Evolutionary conservation across 2,329 filamentous ascomycete genomes (phyloP), one percentile per base, ranked within the genome.

Genomic region (Falciphora oryzae): DNA sequence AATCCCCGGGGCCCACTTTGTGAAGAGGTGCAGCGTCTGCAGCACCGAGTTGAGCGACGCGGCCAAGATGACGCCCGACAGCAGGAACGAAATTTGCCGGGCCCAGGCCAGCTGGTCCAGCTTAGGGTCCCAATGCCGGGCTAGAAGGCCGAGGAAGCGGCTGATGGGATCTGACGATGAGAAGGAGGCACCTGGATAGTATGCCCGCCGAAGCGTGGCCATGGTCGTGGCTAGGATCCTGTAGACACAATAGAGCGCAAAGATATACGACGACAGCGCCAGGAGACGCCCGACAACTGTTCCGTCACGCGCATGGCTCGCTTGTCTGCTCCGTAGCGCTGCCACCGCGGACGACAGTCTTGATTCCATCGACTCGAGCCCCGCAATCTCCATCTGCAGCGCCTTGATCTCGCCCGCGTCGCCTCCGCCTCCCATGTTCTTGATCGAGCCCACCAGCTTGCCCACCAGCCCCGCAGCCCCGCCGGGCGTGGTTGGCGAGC

Each of bases 101-200:
- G 90, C 89, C 91, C 92, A 96, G 13, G 91, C 90, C 14, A 87
- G 83, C 71, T 92, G 90, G 76, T 96, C 90, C 31, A 96, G 84
- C 66, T 88, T 86, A 3, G 91, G 90, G 72, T 96, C 91, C 85
- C 91, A 93, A 77, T 96, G 91, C 65, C 89, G 89, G 4, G 91
- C 91, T 25, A 96, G 78, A 16, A 96, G 81, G 6, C 91, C 90
- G 11, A 96, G 84, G 67, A 94, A 83, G 68, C 92, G 90, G 77
- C 90, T 96, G 73, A 96, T 90, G 0, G 92, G 92, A 73, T 96
- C 93, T 22, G 87, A 88, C 63, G 85, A 85, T 32, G 89, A 83
- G 75, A 92, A 89, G 53, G 85, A 78, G 22, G 77, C 74, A 16
- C 74, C 70, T 0, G 78, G 77, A 65, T 79, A 77, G 65, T 81